Evolutionary conservation across 129 eudicot genomes (phyloP).

Genomic region (Solidago caesia): DNA sequence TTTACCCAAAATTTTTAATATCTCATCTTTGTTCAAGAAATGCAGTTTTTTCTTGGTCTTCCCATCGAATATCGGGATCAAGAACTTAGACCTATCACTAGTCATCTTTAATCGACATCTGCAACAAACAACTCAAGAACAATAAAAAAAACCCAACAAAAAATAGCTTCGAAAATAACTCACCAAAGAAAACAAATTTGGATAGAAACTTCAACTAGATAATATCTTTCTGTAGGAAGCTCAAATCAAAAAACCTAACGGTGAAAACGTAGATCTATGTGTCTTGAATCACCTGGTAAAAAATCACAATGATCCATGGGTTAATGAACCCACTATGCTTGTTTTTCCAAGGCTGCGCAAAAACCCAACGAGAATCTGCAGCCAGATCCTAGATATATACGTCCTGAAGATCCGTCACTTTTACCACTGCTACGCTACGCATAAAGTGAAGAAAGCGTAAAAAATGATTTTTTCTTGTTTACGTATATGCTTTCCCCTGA

Average conservation of each 20-base stretch:
- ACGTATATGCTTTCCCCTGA: too few relatives aligned
- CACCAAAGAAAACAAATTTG: not conserved
- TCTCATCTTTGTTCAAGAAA: too few relatives aligned
- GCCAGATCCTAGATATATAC: too few relatives aligned
- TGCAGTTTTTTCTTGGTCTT: not conserved
- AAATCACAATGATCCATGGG: not conserved
- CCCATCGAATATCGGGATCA: not conserved
- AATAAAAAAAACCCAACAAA: not conserved
- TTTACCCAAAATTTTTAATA: too few relatives aligned
- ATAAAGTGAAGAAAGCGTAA: too few relatives aligned
- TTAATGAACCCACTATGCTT: not conserved
- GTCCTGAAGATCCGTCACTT: too few relatives aligned
- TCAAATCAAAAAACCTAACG: not conserved
- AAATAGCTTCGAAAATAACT: not conserved
- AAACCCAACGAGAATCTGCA: too few relatives aligned
- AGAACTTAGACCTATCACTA: slow-evolving; percentile 1
- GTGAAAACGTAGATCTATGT: too few relatives aligned
- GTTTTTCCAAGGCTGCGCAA: not conserved
- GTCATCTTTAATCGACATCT: not conserved
- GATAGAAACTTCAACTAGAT: not conserved
- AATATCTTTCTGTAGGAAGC: not conserved
- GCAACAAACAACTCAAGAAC: not conserved
- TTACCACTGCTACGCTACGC: too few relatives aligned
- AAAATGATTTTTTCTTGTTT: too few relatives aligned
- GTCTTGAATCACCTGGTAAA: not conserved